Conservation (phyloP, 306 rosid species). For the Argentina anserina region DNA sequence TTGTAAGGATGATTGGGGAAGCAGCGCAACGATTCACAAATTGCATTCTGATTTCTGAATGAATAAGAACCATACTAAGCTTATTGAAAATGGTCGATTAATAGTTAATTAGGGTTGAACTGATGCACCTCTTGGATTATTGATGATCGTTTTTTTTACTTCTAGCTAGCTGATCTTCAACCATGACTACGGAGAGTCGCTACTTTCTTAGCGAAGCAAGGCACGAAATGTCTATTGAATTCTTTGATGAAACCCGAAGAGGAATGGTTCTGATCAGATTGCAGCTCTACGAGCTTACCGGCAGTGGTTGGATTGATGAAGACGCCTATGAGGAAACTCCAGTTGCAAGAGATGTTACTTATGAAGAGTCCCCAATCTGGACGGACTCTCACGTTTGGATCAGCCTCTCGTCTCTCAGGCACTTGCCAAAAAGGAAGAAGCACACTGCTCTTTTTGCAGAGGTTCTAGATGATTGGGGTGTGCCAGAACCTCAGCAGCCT, state of each 20-base stretch:
- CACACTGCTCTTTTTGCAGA: neutral
- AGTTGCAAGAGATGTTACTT: neutral
- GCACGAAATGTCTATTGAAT: neutral
- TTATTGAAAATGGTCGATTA: neutral
- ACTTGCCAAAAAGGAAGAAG: neutral
- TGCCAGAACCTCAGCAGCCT: neutral
- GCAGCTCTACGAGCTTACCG: neutral
- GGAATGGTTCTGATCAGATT: slow-evolving; percentile 3
- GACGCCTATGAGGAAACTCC: neutral
- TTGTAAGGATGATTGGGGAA: no score
- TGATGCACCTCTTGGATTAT: neutral
- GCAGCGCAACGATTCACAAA: no score
- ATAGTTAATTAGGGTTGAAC: neutral
- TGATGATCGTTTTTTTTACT: neutral
- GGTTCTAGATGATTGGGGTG: neutral
- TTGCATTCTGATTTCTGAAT: neutral
- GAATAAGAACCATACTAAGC: neutral
- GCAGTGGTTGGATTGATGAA: neutral
- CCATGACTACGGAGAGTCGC: neutral
- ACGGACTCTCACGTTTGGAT: neutral
- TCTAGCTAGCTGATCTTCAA: neutral
- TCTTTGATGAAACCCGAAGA: neutral
- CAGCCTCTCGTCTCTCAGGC: neutral
- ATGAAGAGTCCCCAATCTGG: neutral
- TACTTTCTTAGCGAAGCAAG: neutral